A percentile compares a stretch with the other conserved stretches of the same genome.
Evolutionary conservation across 2,329 filamentous ascomycete genomes (phyloP).

Genomic region (Pleoardoris graminearum): DNA sequence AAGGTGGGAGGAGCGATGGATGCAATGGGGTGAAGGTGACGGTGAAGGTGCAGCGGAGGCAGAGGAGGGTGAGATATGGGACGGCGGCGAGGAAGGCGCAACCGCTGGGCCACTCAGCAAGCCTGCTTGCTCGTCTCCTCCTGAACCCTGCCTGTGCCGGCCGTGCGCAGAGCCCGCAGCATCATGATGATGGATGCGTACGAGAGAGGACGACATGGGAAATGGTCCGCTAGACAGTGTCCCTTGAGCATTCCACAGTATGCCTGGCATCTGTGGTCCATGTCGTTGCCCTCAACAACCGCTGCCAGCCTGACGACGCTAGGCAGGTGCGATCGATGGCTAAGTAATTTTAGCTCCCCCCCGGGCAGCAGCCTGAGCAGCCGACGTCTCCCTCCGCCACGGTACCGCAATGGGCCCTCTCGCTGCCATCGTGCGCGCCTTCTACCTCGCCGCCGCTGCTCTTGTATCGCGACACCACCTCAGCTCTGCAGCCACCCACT

Average conservation of each 20-base stretch:
- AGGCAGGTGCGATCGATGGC: conserved; percentile 1
- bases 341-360: not conserved
- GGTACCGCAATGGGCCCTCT: conserved; percentile 4
- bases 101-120: conserved; percentile 7
- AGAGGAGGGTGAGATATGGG: not conserved
- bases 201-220: not conserved
- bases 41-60: not conserved
- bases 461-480: conserved; percentile 44
- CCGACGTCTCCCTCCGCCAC: not conserved
- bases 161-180: conserved; percentile 1
- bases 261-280: not conserved
- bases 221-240: no score
- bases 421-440: conserved; percentile 29
- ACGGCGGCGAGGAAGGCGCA: not conserved
- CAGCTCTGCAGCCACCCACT: conserved; percentile 26
- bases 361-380: no score
- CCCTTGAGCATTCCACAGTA: no score
- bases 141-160: not conserved
- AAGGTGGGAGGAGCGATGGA: not conserved
- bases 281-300: not conserved
- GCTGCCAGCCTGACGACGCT: not conserved
- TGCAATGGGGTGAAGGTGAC: conserved; percentile 5
- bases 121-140: not conserved
- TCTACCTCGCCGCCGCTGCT: conserved; percentile 45
- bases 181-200: not conserved